Conservation (phyloP, 495 filamentous ascomycete genomes). For the Tirmania nivea region DNA sequence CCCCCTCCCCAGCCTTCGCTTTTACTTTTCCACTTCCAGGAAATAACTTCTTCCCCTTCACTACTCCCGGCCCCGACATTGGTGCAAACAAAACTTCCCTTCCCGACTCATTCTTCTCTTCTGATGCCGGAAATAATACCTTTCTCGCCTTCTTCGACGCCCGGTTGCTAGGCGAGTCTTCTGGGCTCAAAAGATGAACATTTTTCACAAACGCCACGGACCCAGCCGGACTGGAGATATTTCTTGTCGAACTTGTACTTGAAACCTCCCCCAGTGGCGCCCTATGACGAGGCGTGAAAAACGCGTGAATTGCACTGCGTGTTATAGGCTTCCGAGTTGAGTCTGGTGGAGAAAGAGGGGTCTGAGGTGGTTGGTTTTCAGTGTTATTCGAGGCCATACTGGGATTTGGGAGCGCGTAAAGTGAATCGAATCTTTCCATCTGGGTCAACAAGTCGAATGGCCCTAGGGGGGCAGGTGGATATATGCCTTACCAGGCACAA, state of each 20-base stretch:
- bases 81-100: neutral
- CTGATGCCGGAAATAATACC: neutral
- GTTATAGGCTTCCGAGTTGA: constrained; percentile 5
- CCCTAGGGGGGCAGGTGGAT: too few species aligned
- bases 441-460: too few species aligned
- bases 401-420: too few species aligned
- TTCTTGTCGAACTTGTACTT: neutral
- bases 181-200: constrained; percentile 12
- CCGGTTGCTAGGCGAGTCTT: constrained; percentile 5
- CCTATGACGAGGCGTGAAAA: constrained; percentile 16
- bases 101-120: constrained; percentile 1
- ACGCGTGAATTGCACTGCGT: constrained; percentile 12
- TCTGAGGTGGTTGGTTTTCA: neutral
- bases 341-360: constrained; percentile 13
- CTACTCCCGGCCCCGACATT: neutral
- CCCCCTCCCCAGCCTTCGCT: neutral
- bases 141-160: constrained; percentile 1
- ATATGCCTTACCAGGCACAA: too few species aligned
- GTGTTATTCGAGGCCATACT: neutral
- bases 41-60: neutral
- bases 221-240: neutral
- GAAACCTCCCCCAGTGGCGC: neutral
- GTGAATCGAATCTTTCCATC: too few species aligned
- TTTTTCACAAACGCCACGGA: constrained; percentile 2
- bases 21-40: neutral